These are phyloP conservation scores for Peltaster fructicola DNA, from an alignment of 2,329 filamentous ascomycete genomes.

Conservation along the genomic window DNA sequence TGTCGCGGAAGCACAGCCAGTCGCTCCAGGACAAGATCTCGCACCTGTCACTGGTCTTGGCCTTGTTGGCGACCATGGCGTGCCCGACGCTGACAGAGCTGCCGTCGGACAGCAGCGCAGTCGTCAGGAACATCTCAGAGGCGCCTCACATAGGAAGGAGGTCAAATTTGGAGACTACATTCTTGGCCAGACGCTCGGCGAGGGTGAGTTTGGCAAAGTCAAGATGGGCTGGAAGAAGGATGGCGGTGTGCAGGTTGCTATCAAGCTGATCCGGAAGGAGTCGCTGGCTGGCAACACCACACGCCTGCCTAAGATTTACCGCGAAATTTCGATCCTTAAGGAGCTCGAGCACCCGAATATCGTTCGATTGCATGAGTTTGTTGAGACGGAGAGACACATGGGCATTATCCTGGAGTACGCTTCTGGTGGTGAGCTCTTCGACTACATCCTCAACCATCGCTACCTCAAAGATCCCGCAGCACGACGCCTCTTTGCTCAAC, in stretches of 20 bases:
- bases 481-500: slow-evolving; percentile 78
- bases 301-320: slow-evolving; percentile 87
- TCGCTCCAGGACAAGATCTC: slow-evolving; percentile 24
- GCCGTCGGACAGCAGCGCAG: slow-evolving; percentile 20
- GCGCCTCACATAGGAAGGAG: slow-evolving; percentile 42
- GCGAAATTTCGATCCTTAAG: slow-evolving; percentile 80
- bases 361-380: slow-evolving; percentile 92
- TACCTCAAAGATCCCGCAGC: slow-evolving; percentile 91
- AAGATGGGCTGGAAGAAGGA: slow-evolving; percentile 97
- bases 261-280: slow-evolving; percentile 92
- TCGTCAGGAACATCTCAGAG: slow-evolving; percentile 41
- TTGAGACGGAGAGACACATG: slow-evolving; percentile 91
- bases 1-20: slow-evolving; percentile 39
- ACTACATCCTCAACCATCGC: slow-evolving; percentile 92
- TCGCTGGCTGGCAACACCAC: slow-evolving; percentile 75
- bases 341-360: slow-evolving; percentile 91
- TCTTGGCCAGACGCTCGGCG: slow-evolving; percentile 84
- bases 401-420: slow-evolving; percentile 97
- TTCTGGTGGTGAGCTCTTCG: slow-evolving; percentile 91
- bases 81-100: slow-evolving; percentile 25
- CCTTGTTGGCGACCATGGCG: slow-evolving; percentile 32
- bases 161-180: slow-evolving; percentile 93
- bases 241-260: slow-evolving; percentile 80
- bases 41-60: slow-evolving; percentile 31
- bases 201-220: slow-evolving; percentile 97